Evolutionary conservation across 768 basidiomycete species (phyloP), one percentile per base, ranked within the genome.

Genomic region (Xerocomellus intermedius): DNA sequence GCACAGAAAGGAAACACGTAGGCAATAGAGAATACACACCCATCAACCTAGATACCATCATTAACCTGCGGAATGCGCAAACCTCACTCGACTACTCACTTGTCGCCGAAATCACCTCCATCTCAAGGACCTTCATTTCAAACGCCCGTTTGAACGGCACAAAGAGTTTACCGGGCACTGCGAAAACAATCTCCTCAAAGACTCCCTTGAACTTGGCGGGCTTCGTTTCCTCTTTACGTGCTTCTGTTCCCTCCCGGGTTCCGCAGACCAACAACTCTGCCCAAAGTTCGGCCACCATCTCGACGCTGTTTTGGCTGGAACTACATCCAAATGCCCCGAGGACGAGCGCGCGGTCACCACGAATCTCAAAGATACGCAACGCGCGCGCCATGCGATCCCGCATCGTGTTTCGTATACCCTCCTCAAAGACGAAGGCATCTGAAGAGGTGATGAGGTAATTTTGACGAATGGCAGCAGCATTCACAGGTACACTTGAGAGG

Each of bases 301-400:
- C 73, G 33, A 77, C 70, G 10, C 52, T 69, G 58, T 80, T 80
- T 61, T 73, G 64, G 59, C 69, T 73, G 16, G 69, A 73, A 21
- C 76, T 75, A 47, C 76, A 78, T 17, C 78, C 79, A 51, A 79
- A 80, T 16, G 73, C 74, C 48, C 79, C 79, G 3, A 80, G 69
- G 10, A 80, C 67, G 30, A 80, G 60, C 0, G 65, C 64, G 16
- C 64, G 69, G 57, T 77, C 65, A 26, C 77, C 76, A 16, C 67
- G 64, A 22, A 69, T 67, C 61, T 79, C 73, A 55, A 80, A 79
- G 35, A 76, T 67, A n/a, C 72, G 70, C 53, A 80, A 62, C 12
- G 65, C 69, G 28, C 78, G 76, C 1, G 74, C 79, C 79, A 80
- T 80, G 38, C 79, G 76, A 49, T 79, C 78, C 45, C 71, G 69